A percentile compares a stretch with the other conserved stretches of the same genome.
These are phyloP conservation scores for Penicillium atrosanguineum DNA, from an alignment of 495 filamentous ascomycete species.

Conservation along the genomic window DNA sequence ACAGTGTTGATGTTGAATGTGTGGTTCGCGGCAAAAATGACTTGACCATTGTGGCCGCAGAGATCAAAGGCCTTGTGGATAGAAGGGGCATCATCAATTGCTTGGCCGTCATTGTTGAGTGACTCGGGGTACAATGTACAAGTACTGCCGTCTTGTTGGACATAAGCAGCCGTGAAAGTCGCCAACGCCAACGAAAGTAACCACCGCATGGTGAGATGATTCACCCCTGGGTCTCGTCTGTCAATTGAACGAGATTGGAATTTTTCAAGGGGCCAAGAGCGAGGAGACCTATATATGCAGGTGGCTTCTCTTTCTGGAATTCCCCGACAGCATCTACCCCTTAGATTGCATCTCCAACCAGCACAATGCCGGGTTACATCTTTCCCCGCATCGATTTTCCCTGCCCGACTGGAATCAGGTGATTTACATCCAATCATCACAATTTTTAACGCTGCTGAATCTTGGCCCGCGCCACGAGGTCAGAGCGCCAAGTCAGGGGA, in stretches of 20 bases:
- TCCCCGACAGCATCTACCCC: not conserved
- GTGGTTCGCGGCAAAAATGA: constrained; percentile 35
- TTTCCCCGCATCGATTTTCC: constrained; percentile 7
- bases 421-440: constrained; percentile 14
- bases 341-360: not conserved
- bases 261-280: not conserved
- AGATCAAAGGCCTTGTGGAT: constrained; percentile 40
- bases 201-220: constrained; percentile 4
- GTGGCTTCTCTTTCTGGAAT: not conserved
- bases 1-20: constrained; percentile 40
- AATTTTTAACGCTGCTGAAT: not conserved
- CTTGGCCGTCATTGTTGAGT: constrained; percentile 11
- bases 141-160: constrained; percentile 8
- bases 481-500: constrained; percentile 1
- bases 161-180: constrained; percentile 10
- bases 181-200: constrained; percentile 6
- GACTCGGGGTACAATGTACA: constrained; percentile 22
- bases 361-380: not conserved
- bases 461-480: constrained; percentile 4
- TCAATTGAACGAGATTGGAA: not conserved
- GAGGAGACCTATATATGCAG: not conserved
- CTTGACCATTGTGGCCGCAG: constrained; percentile 36
- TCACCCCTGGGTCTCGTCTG: no score
- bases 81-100: constrained; percentile 38
- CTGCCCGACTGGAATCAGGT: constrained; percentile 5